A percentile compares a stretch with the other conserved stretches of the same genome.
phyloP scores from a whole-genome alignment of 176 grass and related monocot genomes.

The Phragmites australis region DNA sequence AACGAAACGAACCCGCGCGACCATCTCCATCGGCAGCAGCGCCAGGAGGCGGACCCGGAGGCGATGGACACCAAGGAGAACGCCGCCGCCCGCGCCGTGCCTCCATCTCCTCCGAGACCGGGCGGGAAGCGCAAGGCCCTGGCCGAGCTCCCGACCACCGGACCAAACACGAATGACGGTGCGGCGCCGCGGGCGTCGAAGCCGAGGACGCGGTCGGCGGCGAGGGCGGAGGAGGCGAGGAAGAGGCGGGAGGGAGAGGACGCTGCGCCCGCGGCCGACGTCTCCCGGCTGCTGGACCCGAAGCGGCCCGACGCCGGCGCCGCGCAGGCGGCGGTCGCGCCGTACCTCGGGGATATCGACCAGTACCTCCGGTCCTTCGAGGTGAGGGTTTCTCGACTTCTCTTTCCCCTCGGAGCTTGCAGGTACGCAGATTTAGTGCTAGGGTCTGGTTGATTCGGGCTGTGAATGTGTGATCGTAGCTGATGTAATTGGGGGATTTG shows the following conservation, averaged over 20 bases:
- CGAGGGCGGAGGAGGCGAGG: conserved; percentile 22
- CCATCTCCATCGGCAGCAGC: neutral
- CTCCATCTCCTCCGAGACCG: neutral
- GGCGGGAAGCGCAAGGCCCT: conserved; percentile 31
- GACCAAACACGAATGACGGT: neutral
- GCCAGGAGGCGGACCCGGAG: neutral
- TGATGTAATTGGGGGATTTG: neutral
- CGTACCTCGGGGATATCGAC: conserved; percentile 40
- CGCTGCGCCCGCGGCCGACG: neutral
- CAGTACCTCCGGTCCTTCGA: conserved; percentile 47
- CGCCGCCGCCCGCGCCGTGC: neutral
- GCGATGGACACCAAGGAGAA: conserved; percentile 33
- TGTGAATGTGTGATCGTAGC: neutral
- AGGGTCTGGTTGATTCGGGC: neutral
- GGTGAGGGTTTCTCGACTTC: conserved; percentile 36
- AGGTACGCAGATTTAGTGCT: neutral
- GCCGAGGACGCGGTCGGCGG: conserved; percentile 46
- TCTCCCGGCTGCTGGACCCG: neutral
- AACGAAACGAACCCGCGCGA: neutral
- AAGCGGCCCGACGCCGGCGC: conserved; percentile 1
- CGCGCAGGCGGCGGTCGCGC: conserved; percentile 12
- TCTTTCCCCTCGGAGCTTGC: neutral
- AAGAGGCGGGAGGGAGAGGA: neutral
- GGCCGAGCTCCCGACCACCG: conserved; percentile 22
- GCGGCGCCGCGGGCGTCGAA: neutral